Evolutionary conservation across 768 basidiomycete species (phyloP).

Genomic region (Brasilioporus rufonigricans): DNA sequence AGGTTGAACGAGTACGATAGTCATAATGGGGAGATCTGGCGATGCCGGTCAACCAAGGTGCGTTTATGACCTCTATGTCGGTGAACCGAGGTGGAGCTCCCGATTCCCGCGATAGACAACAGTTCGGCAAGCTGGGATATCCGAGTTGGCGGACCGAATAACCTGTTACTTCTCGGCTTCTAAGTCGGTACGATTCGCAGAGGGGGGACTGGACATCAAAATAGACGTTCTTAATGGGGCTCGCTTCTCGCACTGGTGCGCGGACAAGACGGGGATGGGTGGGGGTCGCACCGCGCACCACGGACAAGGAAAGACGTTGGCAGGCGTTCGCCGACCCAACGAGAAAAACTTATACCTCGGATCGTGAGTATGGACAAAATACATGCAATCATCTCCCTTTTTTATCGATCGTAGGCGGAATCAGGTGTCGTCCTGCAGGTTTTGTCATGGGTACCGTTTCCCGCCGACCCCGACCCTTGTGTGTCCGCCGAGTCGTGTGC

Average conservation of each 20-base stretch:
- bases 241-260: constrained; percentile 12
- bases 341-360: background rate
- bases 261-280: constrained; percentile 9
- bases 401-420: constrained; percentile 2
- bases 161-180: background rate
- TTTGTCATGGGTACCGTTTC: constrained; percentile 1
- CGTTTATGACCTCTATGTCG: constrained; percentile 7
- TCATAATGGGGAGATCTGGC: constrained; percentile 9
- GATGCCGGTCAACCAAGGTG: constrained; percentile 2
- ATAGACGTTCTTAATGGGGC: constrained; percentile 1
- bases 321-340: background rate
- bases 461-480: constrained; percentile 10
- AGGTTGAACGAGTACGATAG: constrained; percentile 6
- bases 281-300: constrained; percentile 1
- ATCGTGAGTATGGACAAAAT: constrained; percentile 7
- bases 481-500: background rate
- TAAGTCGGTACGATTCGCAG: constrained; percentile 1
- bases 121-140: background rate
- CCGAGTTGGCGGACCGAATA: background rate
- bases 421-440: background rate
- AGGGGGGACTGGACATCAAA: constrained; percentile 1
- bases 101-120: constrained; percentile 1
- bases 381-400: background rate
- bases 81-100: background rate
- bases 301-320: background rate